Base-by-base conservation (phyloP, 1,284 basidiomycete species). In the Phenoliferia sp. region DNA sequence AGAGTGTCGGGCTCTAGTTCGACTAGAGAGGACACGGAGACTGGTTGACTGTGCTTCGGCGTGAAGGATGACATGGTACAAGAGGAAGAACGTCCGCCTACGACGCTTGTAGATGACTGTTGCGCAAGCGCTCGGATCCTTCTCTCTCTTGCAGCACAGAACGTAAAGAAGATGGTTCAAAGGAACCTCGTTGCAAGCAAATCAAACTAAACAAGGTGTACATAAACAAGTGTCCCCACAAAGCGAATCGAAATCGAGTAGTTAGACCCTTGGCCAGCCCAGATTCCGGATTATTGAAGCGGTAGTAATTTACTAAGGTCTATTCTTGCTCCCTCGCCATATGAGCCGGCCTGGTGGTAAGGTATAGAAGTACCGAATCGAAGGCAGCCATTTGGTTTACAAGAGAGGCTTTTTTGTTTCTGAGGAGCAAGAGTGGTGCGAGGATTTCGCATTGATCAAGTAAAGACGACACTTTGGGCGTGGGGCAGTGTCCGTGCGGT, bases 1-100 rank as follows among this genome's bases (percentile, higher is more conserved):
- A 72, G 59, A 2, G 68, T 50, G 28, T 68, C 71, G 17, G 69
- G 69, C 36, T 72, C 71, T 55, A 70, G 62, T 9, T 48, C 34
- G 35, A 58, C 61, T 7, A 72, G 65, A 34, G 58, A 34, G 12
- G 57, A 35, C 29, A 70, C 60, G 28, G 71, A 66, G 58, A 72
- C 71, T 26, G 71, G 71, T 6, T 72, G 71, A 12, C 63, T 55
- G 65, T 70, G 63, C 2, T n/a, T n/a, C 0, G 69, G 64, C 9
- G 28, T 36, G 56, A 65, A 72, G 36, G 62, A 48, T 62, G 58
- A 33, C 63, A 59, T 36, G 55, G 52, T 60, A 2, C 31, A 19
- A 33, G 16, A 12, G 16, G 28, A 48, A 44, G 59, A 61, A 28
- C 55, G 56, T 22, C 31, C 17, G 16, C 55, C n/a, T n/a, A n/a